phyloP scores from a whole-genome alignment of 495 filamentous ascomycete species.

The Penicillium flavigenum region DNA sequence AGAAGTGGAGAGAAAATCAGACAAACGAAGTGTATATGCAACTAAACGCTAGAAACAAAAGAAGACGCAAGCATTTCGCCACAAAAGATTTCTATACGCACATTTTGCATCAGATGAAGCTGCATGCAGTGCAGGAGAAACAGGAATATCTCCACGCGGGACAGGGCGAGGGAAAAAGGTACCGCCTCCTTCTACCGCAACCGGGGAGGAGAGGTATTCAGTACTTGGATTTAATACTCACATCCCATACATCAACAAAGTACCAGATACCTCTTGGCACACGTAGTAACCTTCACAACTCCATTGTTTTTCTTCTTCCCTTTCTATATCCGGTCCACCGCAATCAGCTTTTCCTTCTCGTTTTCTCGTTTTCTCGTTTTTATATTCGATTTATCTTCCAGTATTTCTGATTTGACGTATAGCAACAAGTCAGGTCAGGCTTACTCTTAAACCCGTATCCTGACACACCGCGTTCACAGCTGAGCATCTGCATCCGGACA shows the following conservation, averaged over 20 bases:
- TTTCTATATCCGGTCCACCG: neutral
- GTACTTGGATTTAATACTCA: neutral
- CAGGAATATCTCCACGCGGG: neutral
- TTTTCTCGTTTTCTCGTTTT: neutral
- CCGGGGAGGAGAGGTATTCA: neutral
- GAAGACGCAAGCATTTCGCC: conserved; percentile 5
- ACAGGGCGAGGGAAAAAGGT: neutral
- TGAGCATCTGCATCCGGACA: conserved; percentile 17
- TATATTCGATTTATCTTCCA: neutral
- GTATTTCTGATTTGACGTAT: neutral
- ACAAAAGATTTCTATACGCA: neutral
- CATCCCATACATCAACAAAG: neutral
- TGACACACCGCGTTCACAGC: conserved; percentile 7
- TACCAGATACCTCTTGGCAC: conserved; percentile 6
- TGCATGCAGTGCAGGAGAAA: conserved; percentile 9
- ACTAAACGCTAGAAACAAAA: conserved; percentile 10
- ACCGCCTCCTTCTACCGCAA: conserved; percentile 6
- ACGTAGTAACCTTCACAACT: conserved; percentile 7
- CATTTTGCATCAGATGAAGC: neutral
- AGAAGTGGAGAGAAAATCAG: conserved; percentile 3
- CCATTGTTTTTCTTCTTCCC: conserved; percentile 14
- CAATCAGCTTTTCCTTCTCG: conserved; percentile 8
- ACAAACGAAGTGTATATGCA: conserved; percentile 9
- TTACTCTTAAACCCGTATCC: conserved; percentile 1
- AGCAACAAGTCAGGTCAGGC: conserved; percentile 1